phyloP scores from a whole-genome alignment of 257 asterid species.

The Plantago major region DNA sequence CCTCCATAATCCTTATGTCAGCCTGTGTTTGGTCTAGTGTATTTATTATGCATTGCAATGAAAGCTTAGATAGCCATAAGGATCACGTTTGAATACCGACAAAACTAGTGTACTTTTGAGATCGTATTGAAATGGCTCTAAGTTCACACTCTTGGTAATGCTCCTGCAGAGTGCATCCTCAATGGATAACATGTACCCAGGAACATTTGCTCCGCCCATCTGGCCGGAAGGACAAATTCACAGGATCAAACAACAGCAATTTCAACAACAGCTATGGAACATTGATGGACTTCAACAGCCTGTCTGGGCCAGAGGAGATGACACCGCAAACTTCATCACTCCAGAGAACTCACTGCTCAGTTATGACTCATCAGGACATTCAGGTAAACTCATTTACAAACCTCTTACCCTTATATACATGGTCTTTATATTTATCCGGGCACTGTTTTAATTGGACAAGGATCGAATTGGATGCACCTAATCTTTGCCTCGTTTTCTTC shows the following conservation, averaged over 20 bases:
- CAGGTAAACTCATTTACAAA: constrained; percentile 36
- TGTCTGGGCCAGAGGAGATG: constrained; percentile 50
- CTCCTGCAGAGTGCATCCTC: constrained; percentile 49
- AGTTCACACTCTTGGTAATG: background rate
- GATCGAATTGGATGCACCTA: background rate
- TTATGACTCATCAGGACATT: constrained; percentile 64
- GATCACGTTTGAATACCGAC: background rate
- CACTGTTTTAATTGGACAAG: background rate
- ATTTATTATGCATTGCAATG: background rate
- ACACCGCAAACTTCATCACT: constrained; percentile 49
- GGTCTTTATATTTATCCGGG: background rate
- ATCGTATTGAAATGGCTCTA: no score
- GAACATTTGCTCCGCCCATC: constrained; percentile 51
- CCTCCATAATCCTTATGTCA: no score
- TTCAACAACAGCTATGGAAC: constrained; percentile 53
- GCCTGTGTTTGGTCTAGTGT: background rate
- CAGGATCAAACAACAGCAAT: constrained; percentile 49
- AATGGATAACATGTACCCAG: constrained; percentile 41
- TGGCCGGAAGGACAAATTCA: constrained; percentile 54
- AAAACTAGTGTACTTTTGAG: background rate
- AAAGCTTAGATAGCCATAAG: background rate
- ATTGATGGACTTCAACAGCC: constrained; percentile 56
- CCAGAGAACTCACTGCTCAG: constrained; percentile 57
- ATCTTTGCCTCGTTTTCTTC: background rate
- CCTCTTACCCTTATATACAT: no score